Evolutionary conservation across 495 filamentous ascomycete genomes (phyloP).

Genomic region (Aspergillus bridgeri): DNA sequence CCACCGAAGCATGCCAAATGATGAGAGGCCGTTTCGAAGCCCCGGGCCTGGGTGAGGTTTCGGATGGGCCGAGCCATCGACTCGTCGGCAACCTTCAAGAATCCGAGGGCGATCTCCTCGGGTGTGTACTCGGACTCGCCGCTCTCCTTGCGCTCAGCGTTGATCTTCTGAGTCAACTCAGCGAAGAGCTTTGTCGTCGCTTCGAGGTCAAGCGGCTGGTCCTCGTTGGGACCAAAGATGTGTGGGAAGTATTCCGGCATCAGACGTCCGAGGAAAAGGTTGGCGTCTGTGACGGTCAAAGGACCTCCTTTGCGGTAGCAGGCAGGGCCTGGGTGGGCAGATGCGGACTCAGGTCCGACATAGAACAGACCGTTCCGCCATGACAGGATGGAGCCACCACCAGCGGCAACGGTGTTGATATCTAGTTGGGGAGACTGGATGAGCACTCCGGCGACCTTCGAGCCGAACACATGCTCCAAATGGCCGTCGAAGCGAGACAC

Average conservation of each 20-base stretch:
- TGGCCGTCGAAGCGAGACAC: slow-evolving; percentile 90
- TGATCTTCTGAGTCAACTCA: slow-evolving; percentile 75
- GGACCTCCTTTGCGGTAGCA: slow-evolving; percentile 95
- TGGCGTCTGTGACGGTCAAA: slow-evolving; percentile 90
- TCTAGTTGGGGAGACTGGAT: slow-evolving; percentile 95
- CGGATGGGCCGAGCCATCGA: slow-evolving; percentile 54
- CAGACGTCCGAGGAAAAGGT: slow-evolving; percentile 82
- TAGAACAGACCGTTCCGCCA: slow-evolving; percentile 93
- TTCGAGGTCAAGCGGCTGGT: slow-evolving; percentile 77
- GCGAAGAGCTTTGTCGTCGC: slow-evolving; percentile 74
- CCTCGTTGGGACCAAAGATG: slow-evolving; percentile 90
- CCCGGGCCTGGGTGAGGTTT: slow-evolving; percentile 50
- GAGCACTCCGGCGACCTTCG: slow-evolving; percentile 90
- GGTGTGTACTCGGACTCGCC: slow-evolving; percentile 66
- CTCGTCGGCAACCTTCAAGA: slow-evolving; percentile 53
- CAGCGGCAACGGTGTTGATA: slow-evolving; percentile 96
- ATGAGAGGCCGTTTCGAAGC: slow-evolving; percentile 48
- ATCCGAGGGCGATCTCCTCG: slow-evolving; percentile 80
- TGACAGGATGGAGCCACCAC: slow-evolving; percentile 84
- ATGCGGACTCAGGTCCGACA: slow-evolving; percentile 92
- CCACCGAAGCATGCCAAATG: slow-evolving; percentile 54
- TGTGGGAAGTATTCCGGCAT: slow-evolving; percentile 95
- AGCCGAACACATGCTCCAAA: slow-evolving; percentile 96
- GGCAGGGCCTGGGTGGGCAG: slow-evolving; percentile 88
- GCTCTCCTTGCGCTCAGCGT: slow-evolving; percentile 53